phyloP scores from a whole-genome alignment of 345 rosid species.

The Alliaria petiolata region DNA sequence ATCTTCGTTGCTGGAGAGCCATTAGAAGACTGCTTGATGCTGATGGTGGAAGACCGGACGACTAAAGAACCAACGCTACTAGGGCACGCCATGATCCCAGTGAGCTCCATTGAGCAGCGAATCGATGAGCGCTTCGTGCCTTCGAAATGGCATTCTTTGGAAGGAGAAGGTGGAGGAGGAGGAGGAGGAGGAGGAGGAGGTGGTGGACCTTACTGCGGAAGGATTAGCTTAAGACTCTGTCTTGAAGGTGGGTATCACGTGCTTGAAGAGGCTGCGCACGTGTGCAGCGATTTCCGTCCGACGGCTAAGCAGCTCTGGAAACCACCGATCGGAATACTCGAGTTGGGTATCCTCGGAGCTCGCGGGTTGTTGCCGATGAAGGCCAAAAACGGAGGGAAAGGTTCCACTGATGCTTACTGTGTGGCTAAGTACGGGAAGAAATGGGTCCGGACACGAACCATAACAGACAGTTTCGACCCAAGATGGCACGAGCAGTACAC shows the following conservation, averaged over 20 bases:
- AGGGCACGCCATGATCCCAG: conserved; percentile 60
- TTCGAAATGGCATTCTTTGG: conserved; percentile 66
- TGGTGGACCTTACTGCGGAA: conserved; percentile 52
- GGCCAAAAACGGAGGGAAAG: conserved; percentile 59
- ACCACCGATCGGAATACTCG: conserved; percentile 83
- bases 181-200: conserved; percentile 20
- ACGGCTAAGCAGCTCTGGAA: conserved; percentile 98
- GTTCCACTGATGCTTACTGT: conserved; percentile 89
- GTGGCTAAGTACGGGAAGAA: conserved; percentile 97
- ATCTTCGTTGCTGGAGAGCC: conserved; percentile 93
- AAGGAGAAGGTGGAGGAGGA: conserved; percentile 32
- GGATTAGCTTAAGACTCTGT: conserved; percentile 68
- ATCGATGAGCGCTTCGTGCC: conserved; percentile 74
- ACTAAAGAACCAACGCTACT: conserved; percentile 47
- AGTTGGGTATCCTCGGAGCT: conserved; percentile 89
- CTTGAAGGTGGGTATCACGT: conserved; percentile 99
- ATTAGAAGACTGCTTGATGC: conserved; percentile 64
- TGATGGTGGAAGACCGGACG: conserved; percentile 78
- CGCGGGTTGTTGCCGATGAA: conserved; percentile 93
- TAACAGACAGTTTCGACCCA: conserved; percentile 88
- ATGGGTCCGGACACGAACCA: conserved; percentile 93
- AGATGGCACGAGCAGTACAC: conserved; percentile 99
- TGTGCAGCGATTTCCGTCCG: conserved; percentile 94
- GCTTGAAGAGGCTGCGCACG: conserved; percentile 97
- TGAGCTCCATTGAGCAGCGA: conserved; percentile 73